Evolutionary conservation across 2,329 filamentous ascomycete genomes (phyloP).

Genomic region (Xylaria sp.): DNA sequence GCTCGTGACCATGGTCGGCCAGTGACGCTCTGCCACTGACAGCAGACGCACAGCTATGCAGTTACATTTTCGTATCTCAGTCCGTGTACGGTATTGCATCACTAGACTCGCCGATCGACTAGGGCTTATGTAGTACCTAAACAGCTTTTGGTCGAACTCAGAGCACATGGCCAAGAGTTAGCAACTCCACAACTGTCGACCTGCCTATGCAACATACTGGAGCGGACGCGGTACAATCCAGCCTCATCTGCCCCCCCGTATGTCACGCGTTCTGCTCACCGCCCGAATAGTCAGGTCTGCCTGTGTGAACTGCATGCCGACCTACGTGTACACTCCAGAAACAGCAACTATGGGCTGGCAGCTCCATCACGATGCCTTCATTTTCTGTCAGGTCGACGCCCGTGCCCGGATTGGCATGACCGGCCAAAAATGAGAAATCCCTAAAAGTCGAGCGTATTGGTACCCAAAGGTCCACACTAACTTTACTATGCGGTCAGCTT

Average conservation of each 20-base stretch:
- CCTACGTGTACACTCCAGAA: slow-evolving; percentile 38
- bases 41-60: slow-evolving; percentile 29
- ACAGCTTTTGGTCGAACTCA: slow-evolving; percentile 24
- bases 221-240: slow-evolving; percentile 33
- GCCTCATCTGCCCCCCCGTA: slow-evolving; percentile 33
- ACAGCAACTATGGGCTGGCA: slow-evolving; percentile 33
- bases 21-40: slow-evolving; percentile 33
- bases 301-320: slow-evolving; percentile 41
- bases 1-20: slow-evolving; percentile 36
- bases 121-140: slow-evolving; percentile 32
- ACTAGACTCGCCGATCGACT: slow-evolving; percentile 38
- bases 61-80: slow-evolving; percentile 34
- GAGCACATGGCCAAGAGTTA: slow-evolving; percentile 32
- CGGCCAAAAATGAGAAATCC: slow-evolving; percentile 19
- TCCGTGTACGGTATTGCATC: slow-evolving; percentile 31
- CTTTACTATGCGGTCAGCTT: slow-evolving; percentile 22
- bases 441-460: slow-evolving; percentile 27
- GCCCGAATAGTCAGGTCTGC: slow-evolving; percentile 31
- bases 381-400: slow-evolving; percentile 29
- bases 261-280: slow-evolving; percentile 39
- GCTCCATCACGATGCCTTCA: slow-evolving; percentile 42
- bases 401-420: slow-evolving; percentile 8
- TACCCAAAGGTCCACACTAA: slow-evolving; percentile 34
- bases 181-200: slow-evolving; percentile 30
- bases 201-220: slow-evolving; percentile 26